These are phyloP conservation scores for Phaffomyces antillensis DNA, from an alignment of 805 yeast genomes.

Conservation along the genomic window DNA sequence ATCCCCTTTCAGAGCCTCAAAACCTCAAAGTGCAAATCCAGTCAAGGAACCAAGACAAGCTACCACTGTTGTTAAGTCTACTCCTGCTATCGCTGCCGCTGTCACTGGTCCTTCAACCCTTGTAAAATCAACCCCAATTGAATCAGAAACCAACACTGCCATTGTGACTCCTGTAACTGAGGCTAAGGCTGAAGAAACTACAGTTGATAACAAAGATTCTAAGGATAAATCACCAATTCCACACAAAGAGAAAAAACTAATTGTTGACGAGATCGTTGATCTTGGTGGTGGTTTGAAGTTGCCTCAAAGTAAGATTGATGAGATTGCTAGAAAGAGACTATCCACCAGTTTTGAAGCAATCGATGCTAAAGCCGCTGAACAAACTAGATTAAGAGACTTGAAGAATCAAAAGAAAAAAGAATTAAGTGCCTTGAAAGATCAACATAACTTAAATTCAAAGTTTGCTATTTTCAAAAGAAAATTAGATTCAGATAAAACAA, in stretches of 20 bases:
- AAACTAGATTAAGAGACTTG: constrained; percentile 17
- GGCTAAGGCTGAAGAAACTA: not conserved
- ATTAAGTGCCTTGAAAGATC: constrained; percentile 20
- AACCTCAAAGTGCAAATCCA: too few species aligned
- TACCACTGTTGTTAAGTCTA: not conserved
- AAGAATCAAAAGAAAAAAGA: constrained; percentile 22
- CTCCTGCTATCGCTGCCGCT: not conserved
- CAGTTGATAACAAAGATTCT: not conserved
- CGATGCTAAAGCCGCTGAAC: constrained; percentile 20
- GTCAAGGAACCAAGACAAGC: constrained; percentile 1
- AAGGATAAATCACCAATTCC: not conserved
- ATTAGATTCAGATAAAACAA: constrained; percentile 18
- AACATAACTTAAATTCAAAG: constrained; percentile 18
- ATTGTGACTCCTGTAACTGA: not conserved
- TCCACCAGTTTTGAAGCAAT: constrained; percentile 15
- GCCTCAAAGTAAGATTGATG: constrained; percentile 20
- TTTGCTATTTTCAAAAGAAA: constrained; percentile 23
- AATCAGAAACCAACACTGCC: not conserved
- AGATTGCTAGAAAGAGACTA: constrained; percentile 20
- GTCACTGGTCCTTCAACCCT: not conserved
- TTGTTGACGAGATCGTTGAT: constrained; percentile 19
- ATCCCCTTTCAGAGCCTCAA: constrained; percentile 20
- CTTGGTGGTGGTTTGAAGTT: constrained; percentile 24
- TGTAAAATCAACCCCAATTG: not conserved
- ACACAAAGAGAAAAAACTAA: constrained; percentile 8